Base-by-base conservation (phyloP, 139 green algal species). In the Chlamydomonas schloesseri region DNA sequence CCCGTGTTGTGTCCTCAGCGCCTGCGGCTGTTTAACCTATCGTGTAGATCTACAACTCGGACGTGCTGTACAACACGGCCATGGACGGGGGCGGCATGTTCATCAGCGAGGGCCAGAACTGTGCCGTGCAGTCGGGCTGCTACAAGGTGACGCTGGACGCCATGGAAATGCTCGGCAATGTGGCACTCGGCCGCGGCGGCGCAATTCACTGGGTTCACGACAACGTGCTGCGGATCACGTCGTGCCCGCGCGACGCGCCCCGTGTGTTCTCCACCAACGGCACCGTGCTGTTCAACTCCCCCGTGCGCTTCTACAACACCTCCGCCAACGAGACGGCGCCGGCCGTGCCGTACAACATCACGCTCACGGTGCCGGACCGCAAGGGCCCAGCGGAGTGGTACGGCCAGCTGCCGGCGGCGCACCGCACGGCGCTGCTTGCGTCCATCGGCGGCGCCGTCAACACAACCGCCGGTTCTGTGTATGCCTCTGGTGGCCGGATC, bases 41-140 rank as follows among this genome's bases (percentile, higher is more conserved):
- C n/a, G n/a, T n/a, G n/a, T n/a, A 83, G 77, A 26, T 83, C 5
- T 29, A 20, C 15, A 28, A 8, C 4, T 62, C 62, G 0, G 42
- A 73, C 29, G 29, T 73, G 36, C 33, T 83, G 31, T 11, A 24
- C 37, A 83, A 83, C 29, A 33, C 8, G 4, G 77, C 77, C 28
- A 83, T 64, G 46, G 62, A 73, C 31, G 77, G 77, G 0, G 77
- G 57, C 21, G 77, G 29, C 0, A 4, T 83, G 3, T 83, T n/a
- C 42, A n/a, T 83, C 18, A 46, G 60, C 50, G 77, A 83, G 20
- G 77, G 62, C 14, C 62, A 73, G 26, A 62, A 64, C 28, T 83
- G 75, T 17, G 14, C 58, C 10, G 28, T n/a, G 21, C 75, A 82
- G 36, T 34, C 75, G 10, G 36, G 36, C 8, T 82, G 75, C 33